These are phyloP conservation scores for Globisporangium ultimum DNA, from an alignment of 352 stramenopile genomes.

Conservation along the genomic window DNA sequence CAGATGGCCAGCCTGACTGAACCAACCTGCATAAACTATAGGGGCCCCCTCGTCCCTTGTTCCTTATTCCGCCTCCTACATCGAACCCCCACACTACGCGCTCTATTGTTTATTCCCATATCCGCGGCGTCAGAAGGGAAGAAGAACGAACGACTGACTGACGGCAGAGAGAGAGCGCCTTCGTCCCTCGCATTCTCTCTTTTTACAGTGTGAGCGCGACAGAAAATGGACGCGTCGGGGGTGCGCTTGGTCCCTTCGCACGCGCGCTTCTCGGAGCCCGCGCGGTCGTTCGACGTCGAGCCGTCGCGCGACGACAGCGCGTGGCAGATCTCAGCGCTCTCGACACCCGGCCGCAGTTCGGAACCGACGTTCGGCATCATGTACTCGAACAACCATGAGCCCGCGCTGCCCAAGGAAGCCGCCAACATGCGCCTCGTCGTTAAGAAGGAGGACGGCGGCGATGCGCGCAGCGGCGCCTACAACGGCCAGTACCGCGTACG, in stretches of 20 bases:
- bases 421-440: constrained; percentile 9
- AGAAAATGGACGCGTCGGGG: not conserved
- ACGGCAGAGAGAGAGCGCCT: too few species aligned
- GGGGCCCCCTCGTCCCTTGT: too few species aligned
- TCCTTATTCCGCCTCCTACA: too few species aligned
- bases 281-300: not conserved
- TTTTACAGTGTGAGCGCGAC: too few species aligned
- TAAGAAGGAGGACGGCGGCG: constrained; percentile 9
- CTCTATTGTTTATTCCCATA: too few species aligned
- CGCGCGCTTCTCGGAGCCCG: not conserved
- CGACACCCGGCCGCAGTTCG: constrained; percentile 6
- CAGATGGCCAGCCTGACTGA: too few species aligned
- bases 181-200: too few species aligned
- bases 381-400: constrained; percentile 11
- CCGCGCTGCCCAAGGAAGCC: constrained; percentile 6
- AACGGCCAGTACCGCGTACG: constrained; percentile 16
- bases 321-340: constrained; percentile 16
- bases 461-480: constrained; percentile 6
- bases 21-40: too few species aligned
- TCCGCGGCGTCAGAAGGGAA: too few species aligned
- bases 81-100: too few species aligned
- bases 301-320: constrained; percentile 10
- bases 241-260: not conserved
- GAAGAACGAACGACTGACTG: too few species aligned
- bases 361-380: constrained; percentile 11